Evolutionary conservation across 164 flowering plant species (phyloP).

Genomic region (Annona cherimola): DNA sequence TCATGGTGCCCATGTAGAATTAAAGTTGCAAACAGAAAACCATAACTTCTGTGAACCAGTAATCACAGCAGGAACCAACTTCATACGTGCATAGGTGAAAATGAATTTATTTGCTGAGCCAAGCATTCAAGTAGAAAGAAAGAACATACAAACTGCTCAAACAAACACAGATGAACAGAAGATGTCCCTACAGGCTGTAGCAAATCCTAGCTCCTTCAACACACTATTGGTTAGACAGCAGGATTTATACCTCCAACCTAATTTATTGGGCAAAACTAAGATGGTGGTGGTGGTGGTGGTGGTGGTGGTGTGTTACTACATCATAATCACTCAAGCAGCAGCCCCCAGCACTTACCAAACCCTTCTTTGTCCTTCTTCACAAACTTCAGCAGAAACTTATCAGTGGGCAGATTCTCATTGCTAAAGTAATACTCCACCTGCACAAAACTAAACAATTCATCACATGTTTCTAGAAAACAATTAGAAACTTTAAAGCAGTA

Average conservation of each 20-base stretch:
- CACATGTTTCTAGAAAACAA: background rate
- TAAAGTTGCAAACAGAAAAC: background rate
- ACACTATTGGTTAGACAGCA: no score
- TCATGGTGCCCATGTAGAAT: slow-evolving; percentile 13
- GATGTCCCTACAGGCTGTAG: no score
- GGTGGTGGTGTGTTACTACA: background rate
- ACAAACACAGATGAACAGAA: no score
- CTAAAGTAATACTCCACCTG: slow-evolving; percentile 93
- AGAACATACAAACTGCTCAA: no score
- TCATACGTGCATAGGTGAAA: background rate
- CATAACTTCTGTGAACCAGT: background rate
- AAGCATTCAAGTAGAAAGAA: no score
- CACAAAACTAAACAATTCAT: slow-evolving; percentile 13
- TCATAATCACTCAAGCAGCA: background rate
- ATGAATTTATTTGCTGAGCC: no score
- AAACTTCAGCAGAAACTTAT: slow-evolving; percentile 52
- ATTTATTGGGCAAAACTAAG: background rate
- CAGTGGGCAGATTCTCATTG: slow-evolving; percentile 73
- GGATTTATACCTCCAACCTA: no score
- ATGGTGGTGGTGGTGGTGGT: no score
- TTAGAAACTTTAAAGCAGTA: background rate
- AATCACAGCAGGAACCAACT: background rate
- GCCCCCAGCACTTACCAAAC: slow-evolving; percentile 47
- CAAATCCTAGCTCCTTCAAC: no score
- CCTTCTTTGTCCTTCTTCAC: slow-evolving; percentile 69